phyloP scores from a whole-genome alignment of 176 grass and related monocot genomes.

The Areca catechu region DNA sequence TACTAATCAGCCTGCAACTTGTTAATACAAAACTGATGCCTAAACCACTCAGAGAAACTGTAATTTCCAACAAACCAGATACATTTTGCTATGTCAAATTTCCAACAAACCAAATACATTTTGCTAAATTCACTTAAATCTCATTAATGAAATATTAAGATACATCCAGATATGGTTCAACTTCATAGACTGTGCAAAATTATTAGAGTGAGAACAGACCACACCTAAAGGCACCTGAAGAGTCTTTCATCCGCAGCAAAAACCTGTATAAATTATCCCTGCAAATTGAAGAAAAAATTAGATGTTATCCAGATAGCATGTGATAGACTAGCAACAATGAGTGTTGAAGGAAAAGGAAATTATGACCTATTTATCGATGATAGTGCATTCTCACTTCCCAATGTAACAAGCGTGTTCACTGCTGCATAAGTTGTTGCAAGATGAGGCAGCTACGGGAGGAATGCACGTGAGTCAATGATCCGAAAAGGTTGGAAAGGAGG shows the following conservation, averaged over 20 bases:
- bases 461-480: too few species aligned
- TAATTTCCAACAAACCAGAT: too few species aligned
- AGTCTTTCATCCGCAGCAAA: constrained; percentile 77
- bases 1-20: too few species aligned
- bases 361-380: constrained; percentile 90
- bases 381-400: constrained; percentile 69
- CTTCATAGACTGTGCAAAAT: too few species aligned
- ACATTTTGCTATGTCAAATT: too few species aligned
- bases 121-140: too few species aligned
- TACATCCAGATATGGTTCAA: too few species aligned
- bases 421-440: constrained; percentile 97
- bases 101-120: too few species aligned
- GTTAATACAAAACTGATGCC: too few species aligned
- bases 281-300: constrained; percentile 14
- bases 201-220: not conserved
- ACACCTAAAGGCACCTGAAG: constrained; percentile 83
- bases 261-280: constrained; percentile 69
- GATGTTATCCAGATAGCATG: constrained; percentile 18
- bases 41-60: too few species aligned
- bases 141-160: too few species aligned
- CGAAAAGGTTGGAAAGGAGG: too few species aligned
- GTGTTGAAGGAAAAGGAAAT: constrained; percentile 4
- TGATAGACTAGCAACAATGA: constrained; percentile 7
- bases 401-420: constrained; percentile 71
- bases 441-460: constrained; percentile 59